These are phyloP conservation scores for Lactarius trivialis DNA, from an alignment of 768 basidiomycete genomes.

Conservation along the genomic window DNA sequence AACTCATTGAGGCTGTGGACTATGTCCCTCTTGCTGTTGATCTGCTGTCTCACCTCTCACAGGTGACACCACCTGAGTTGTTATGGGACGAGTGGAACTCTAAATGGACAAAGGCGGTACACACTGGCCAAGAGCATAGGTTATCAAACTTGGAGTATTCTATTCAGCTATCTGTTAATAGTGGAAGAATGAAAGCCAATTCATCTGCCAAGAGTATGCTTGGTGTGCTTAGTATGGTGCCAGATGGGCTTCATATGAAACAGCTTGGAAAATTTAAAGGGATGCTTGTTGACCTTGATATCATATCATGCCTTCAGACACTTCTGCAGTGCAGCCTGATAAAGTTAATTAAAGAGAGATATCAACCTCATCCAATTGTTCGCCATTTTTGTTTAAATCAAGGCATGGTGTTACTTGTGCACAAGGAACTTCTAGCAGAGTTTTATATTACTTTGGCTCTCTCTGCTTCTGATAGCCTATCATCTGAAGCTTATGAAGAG, in stretches of 20 bases:
- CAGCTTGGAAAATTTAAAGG: not conserved
- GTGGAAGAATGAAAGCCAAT: not conserved
- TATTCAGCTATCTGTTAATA: not conserved
- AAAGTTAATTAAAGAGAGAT: not conserved
- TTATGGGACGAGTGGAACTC: not conserved
- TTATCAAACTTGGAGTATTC: not conserved
- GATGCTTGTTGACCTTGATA: not conserved
- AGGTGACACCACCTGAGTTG: not conserved
- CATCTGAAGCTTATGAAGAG: not conserved
- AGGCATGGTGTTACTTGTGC: not conserved
- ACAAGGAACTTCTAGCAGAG: not conserved
- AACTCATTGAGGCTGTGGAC: not conserved
- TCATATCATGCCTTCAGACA: not conserved
- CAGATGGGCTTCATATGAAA: not conserved
- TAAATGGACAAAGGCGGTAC: not conserved
- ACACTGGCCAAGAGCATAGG: not conserved
- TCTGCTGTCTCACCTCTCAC: not conserved
- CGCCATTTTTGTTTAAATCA: not conserved
- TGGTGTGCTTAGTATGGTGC: not conserved
- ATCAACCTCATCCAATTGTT: not conserved
- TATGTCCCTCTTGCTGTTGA: not conserved
- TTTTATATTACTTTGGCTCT: not conserved
- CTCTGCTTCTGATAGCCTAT: not conserved
- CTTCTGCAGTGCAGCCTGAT: not conserved
- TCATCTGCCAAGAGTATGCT: not conserved